phyloP scores from a whole-genome alignment of 345 rosid genomes.

The Hibiscus mutabilis region DNA sequence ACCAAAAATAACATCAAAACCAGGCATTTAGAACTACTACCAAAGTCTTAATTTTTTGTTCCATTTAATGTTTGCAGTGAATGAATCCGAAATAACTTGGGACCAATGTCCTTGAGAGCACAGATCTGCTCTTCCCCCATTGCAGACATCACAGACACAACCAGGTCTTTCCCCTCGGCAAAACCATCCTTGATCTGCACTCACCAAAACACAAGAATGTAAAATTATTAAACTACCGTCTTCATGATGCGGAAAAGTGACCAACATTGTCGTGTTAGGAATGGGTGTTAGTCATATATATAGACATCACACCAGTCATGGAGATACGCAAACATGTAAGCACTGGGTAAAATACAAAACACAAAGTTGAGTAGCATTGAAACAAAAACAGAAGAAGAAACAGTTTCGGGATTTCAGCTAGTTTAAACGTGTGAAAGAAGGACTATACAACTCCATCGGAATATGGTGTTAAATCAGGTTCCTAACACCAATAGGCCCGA shows the following conservation, averaged over 20 bases:
- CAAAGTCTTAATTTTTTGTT: neutral
- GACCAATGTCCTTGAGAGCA: conserved; percentile 45
- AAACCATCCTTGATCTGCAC: conserved; percentile 26
- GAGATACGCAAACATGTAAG: neutral
- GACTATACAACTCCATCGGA: neutral
- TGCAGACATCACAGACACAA: conserved; percentile 39
- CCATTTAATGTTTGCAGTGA: neutral
- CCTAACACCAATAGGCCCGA: neutral
- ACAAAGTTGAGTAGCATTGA: neutral
- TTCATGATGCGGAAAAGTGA: neutral
- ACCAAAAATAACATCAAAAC: neutral
- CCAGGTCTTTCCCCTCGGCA: conserved; percentile 41
- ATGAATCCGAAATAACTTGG: conserved; percentile 17
- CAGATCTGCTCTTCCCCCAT: conserved; percentile 52
- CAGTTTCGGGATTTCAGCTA: neutral
- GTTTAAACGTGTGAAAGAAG: neutral
- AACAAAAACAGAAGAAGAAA: neutral
- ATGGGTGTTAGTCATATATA: neutral
- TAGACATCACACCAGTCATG: too few species aligned
- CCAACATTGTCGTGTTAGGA: neutral
- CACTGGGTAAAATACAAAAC: neutral
- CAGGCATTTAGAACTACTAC: neutral
- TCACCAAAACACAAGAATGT: neutral
- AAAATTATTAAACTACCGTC: neutral
- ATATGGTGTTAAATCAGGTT: neutral